Evolutionary conservation across 192 early-diverging fungal species (phyloP).

Genomic region (Coemansia sp.): DNA sequence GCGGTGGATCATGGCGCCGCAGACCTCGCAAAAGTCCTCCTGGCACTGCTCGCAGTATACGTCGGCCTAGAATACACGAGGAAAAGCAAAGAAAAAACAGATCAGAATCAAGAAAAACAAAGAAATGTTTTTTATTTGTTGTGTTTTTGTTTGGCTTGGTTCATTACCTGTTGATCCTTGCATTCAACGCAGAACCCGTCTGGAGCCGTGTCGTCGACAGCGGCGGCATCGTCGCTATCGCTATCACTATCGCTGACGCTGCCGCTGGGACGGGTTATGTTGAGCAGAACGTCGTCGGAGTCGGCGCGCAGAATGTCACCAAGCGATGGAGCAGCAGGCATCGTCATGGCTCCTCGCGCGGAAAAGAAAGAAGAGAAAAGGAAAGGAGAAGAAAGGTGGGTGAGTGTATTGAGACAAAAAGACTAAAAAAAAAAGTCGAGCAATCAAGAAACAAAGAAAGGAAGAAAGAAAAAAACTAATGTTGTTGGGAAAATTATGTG

Average conservation of each 20-base stretch:
- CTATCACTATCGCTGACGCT: too few species aligned
- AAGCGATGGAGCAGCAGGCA: constrained; percentile 45
- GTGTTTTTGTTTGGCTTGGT: too few species aligned
- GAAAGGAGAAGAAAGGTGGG: neutral
- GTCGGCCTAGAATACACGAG: constrained; percentile 29
- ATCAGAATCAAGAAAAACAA: neutral
- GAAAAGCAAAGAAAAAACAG: neutral
- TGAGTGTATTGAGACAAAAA: too few species aligned
- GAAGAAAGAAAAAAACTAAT: neutral
- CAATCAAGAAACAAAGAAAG: neutral
- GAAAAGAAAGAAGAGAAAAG: neutral
- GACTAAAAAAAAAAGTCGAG: too few species aligned
- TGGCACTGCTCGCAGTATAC: constrained; percentile 76
- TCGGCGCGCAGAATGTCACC: constrained; percentile 44
- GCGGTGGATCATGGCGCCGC: constrained; percentile 82
- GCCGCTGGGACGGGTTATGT: too few species aligned
- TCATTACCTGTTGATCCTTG: constrained; percentile 66
- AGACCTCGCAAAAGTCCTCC: constrained; percentile 91
- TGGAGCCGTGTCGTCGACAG: constrained; percentile 31
- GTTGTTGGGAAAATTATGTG: neutral
- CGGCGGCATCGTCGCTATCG: neutral
- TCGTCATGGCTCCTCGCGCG: constrained; percentile 20
- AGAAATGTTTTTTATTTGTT: neutral
- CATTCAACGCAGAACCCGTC: constrained; percentile 90
- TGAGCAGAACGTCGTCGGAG: constrained; percentile 22